Base-by-base conservation (phyloP, 78 protist genomes). In the Dictyostelium firmibasis region DNA sequence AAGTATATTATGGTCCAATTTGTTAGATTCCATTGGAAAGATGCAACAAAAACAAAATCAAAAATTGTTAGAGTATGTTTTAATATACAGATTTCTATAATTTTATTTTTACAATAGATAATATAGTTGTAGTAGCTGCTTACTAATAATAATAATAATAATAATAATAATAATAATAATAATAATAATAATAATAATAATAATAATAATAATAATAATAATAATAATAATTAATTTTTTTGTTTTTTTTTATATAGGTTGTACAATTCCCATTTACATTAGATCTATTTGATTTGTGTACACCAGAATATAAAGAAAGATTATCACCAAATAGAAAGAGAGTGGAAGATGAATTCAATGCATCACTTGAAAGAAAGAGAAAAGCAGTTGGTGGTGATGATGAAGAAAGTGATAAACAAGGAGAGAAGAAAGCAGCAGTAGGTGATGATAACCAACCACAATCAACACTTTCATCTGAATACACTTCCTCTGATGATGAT, bases 1-100 rank as follows among this genome's bases (percentile, higher is more conserved):
- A 50, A 62, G 14, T 98, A 95, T 84, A 92, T 98, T 20, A 53
- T 76, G 14, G 97, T 98, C 27, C 81, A 98, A 31, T 86, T 98
- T 31, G 99, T 97, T 3, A 92, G 99, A 36, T 98, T 98, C 96
- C 50, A 33, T 31, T 98, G 98, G 98, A 86, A 95, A 41, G 47
- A 81, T 11, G 86, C 84, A 33, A 77, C 53, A 4, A 33, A 77
- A 35, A 81, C 50, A 14, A 92, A 91, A 53, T 93, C 97, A 6
- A 98, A 98, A 91, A 93, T 98, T 31, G 89, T 98, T 25, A 82
- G 96, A 57, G 83, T 81, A 33, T 9, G 93, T 69, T 23, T 67
- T 25, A 27, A 10, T 67, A 50, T 50, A 50, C 1, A 16, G 11
- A 3, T 67, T 67, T 23, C 3, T 27, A n/a, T n/a, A n/a, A n/a